Base-by-base conservation (phyloP, 768 basidiomycete species). In the Termitomyces sp. region DNA sequence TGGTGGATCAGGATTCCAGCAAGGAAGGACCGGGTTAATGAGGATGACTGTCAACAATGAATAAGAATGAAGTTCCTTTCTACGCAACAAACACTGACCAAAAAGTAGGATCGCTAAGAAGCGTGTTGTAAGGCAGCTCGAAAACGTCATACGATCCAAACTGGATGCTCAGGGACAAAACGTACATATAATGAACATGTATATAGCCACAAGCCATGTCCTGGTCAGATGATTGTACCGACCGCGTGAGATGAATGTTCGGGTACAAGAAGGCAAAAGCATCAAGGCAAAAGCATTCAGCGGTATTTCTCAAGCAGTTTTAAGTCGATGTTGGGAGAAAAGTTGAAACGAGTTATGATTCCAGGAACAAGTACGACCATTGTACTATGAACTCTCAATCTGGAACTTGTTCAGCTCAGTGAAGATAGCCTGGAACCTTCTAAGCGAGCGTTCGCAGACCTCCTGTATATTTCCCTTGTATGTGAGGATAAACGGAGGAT, bases 1-100 rank as follows among this genome's bases (percentile, higher is more conserved):
- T 70, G 26, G 65, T 67, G 2, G 74, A 59, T 74, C 74, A 10
- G 74, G 73, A 50, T 74, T 74, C 71, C 71, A 75, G 32, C 74
- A 73, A 8, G 71, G 70, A 2, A 75, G 60, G 14, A 75, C 71
- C 8, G 74, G 74, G 45, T 74, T 73, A 14, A 69, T 58, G 5
- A 61, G 45, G 19, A 4, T 14, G 11, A 43, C 55, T 56, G n/a
- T 19, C 50, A 10, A 7, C 12, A 6, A 37, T 15, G 12, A 19
- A 12, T 17, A 22, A 14, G 8, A 30, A 15, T 32, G 17, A 19
- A 8, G 35, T 14, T 9, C 17, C 4, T 10, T n/a, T n/a, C n/a
- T 6, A 28, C 10, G 11, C 37, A 34, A 21, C 15, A 11, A 30
- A 24, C 8, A 55, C 50, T 52, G 17, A 52, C 58, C 15, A 15